phyloP scores from a whole-genome alignment of 208 protist genomes.

The Trypanosoma caninum region DNA sequence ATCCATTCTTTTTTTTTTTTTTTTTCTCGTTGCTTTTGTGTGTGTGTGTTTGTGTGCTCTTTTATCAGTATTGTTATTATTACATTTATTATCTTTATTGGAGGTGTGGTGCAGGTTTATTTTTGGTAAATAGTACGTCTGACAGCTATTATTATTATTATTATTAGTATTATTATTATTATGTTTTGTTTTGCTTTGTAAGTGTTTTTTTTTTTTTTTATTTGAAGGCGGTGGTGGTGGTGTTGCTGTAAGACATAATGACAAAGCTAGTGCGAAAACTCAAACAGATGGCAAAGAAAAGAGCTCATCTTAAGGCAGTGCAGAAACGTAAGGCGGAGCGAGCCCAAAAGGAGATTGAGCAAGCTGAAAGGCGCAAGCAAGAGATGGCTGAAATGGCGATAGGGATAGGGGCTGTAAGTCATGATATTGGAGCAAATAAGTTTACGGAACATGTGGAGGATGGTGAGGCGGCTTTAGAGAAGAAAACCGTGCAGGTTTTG shows the following conservation, averaged over 20 bases:
- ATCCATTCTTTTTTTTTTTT: conserved; percentile 12
- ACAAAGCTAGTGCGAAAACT: conserved; percentile 88
- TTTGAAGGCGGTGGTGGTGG: not conserved
- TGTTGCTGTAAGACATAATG: conserved; percentile 29
- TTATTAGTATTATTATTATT: conserved; percentile 2
- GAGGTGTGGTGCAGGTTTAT: too few species aligned
- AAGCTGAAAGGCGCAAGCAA: conserved; percentile 29
- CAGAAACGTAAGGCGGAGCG: conserved; percentile 80
- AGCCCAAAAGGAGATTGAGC: conserved; percentile 49
- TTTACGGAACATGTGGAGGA: conserved; percentile 26
- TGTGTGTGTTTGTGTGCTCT: not conserved
- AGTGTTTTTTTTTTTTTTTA: not conserved
- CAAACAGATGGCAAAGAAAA: conserved; percentile 89
- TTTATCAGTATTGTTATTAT: not conserved
- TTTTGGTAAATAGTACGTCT: too few species aligned
- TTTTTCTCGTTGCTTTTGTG: not conserved
- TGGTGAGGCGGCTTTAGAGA: conserved; percentile 10
- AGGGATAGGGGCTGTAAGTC: too few species aligned
- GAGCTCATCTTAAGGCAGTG: conserved; percentile 82
- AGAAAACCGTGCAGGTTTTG: conserved; percentile 44
- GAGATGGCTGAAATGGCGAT: conserved; percentile 50
- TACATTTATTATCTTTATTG: too few species aligned
- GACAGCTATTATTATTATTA: not conserved
- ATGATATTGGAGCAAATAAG: conserved; percentile 58
- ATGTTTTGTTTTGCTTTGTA: not conserved